These are phyloP conservation scores for Globisporangium radiosum DNA, from an alignment of 352 stramenopile genomes.

Conservation along the genomic window DNA sequence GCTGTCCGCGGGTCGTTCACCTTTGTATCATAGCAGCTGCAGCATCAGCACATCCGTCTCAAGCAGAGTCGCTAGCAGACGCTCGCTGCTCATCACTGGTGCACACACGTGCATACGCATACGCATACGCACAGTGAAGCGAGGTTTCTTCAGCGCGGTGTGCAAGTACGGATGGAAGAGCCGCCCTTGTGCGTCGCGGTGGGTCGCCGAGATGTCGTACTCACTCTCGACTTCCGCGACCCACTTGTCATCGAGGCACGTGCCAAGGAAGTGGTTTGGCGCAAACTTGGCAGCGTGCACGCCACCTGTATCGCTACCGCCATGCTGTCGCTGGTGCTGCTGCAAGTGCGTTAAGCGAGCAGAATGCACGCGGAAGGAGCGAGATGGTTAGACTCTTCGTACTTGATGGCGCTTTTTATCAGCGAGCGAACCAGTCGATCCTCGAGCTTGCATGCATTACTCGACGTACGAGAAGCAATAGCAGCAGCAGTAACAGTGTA, in stretches of 20 bases:
- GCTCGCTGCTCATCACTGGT: neutral
- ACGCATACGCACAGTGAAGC: slow-evolving; percentile 20
- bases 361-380: too few species aligned
- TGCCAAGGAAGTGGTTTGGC: slow-evolving; percentile 33
- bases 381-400: too few species aligned
- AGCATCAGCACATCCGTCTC: too few species aligned
- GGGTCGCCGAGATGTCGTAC: slow-evolving; percentile 20
- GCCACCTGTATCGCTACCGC: neutral
- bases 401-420: too few species aligned
- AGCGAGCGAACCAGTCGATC: too few species aligned
- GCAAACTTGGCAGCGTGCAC: slow-evolving; percentile 15
- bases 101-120: neutral
- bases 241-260: slow-evolving; percentile 34
- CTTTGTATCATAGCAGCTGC: neutral
- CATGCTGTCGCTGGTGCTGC: neutral
- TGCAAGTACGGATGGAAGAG: slow-evolving; percentile 28
- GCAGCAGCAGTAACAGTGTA: too few species aligned
- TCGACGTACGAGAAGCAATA: too few species aligned
- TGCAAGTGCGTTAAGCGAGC: too few species aligned
- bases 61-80: too few species aligned
- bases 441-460: too few species aligned
- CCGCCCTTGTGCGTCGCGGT: slow-evolving; percentile 15
- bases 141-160: slow-evolving; percentile 20
- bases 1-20: slow-evolving; percentile 23
- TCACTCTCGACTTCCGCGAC: slow-evolving; percentile 15